Evolutionary conservation across 257 asterid species (phyloP), one percentile per base, ranked within the genome.

Genomic region (Solanum habrochaites): DNA sequence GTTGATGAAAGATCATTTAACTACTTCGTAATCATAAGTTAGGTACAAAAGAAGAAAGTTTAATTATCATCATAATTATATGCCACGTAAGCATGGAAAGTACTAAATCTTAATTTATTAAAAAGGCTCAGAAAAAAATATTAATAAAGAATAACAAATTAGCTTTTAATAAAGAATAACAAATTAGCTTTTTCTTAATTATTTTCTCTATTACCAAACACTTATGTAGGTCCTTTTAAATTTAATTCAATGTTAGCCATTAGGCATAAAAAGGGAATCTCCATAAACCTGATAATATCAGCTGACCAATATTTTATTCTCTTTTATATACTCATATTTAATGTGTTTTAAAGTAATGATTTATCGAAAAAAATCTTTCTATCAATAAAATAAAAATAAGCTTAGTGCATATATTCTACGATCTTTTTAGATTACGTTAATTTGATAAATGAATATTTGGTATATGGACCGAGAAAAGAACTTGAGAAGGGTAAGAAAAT

Each of bases 21-120:
- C 62, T 42, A 27, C 86, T 66, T 84, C 23, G 13, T 66, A 84
- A 66, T 84, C 74, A 84, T 84, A 84, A 32, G 66, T 84, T 66
- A 42, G 86, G 86, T 42, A 18, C 86, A 42, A 56, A 56, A 20
- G 64, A 56, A 56, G 64, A 56, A 56, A 56, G 64, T 20, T 56
- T 56, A 56, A 56, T 56, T 56, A n/a, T 66, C 66, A 5, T 39
- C 77, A 66, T 66, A 47, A 84, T 23, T 40, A 35, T 4, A 40
- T 66, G 58, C 80, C 80, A 66, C 32, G 43, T 84, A 40, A 27
- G 58, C 43, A 84, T 49, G 43, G 31, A 27, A 16, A 16, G 43
- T 15, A 27, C 84, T 78, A 27, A 78, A 27, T 43, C 25, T 15
- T 27, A 7, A 5, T 78, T 27, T 47, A 81, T 18, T 29, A 5